These are phyloP conservation scores for Calonectria pauciramosa DNA, from an alignment of 2,329 filamentous ascomycete species.

Conservation along the genomic window DNA sequence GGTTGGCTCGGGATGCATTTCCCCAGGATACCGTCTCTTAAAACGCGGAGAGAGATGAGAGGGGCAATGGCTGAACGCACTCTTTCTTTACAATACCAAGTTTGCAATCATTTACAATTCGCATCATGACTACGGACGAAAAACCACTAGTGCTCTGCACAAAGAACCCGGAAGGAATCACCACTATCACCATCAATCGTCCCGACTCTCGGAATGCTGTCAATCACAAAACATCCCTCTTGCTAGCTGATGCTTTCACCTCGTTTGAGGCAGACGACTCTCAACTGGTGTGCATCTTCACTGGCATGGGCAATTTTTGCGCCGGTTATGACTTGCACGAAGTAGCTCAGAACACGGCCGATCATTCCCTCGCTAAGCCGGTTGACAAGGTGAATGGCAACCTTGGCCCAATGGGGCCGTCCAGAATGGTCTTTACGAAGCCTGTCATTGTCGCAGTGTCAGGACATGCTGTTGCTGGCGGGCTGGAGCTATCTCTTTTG, in stretches of 20 bases:
- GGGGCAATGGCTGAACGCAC: neutral
- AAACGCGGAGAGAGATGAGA: neutral
- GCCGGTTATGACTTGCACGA: conserved; percentile 2
- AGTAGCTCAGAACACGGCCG: neutral
- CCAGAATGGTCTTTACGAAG: neutral
- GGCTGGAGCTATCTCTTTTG: neutral
- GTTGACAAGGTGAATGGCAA: neutral
- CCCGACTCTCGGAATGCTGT: neutral
- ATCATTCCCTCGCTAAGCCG: neutral
- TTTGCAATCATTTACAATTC: neutral
- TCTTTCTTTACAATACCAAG: neutral
- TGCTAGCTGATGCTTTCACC: neutral
- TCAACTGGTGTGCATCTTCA: neutral
- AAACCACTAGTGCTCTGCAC: neutral
- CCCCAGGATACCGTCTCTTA: neutral
- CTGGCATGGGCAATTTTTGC: neutral
- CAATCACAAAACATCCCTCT: neutral
- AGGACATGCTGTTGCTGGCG: neutral
- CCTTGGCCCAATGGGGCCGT: neutral
- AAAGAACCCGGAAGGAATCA: neutral
- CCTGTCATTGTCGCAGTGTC: neutral
- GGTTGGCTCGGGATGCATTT: neutral
- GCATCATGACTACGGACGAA: neutral
- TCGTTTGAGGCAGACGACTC: neutral
- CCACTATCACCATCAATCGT: neutral